phyloP scores from a whole-genome alignment of 78 protist species.

The Ministeria vibrans region DNA sequence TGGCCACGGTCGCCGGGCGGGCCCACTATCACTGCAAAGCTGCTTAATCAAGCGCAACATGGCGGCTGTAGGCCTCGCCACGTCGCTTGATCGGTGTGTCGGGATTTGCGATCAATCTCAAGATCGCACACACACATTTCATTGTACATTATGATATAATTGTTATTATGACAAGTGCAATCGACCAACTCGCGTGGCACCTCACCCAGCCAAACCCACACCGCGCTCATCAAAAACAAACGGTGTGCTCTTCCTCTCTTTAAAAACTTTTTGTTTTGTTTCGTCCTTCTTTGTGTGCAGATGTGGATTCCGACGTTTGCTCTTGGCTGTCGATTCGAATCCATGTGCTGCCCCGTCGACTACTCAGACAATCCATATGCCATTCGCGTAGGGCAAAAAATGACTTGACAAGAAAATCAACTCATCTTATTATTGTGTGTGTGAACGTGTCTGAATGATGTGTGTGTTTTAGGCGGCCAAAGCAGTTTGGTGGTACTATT shows the following conservation, averaged over 20 bases:
- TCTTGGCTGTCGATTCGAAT: neutral
- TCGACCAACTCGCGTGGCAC: too few relatives aligned
- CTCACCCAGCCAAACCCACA: too few relatives aligned
- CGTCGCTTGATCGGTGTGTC: too few relatives aligned
- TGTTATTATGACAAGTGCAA: too few relatives aligned
- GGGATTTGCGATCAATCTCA: too few relatives aligned
- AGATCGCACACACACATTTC: too few relatives aligned
- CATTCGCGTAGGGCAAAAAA: neutral
- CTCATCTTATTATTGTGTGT: conserved; percentile 21
- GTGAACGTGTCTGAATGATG: conserved; percentile 28
- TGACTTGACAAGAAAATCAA: neutral
- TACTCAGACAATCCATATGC: neutral
- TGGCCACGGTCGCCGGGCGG: too few relatives aligned
- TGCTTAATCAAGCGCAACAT: neutral
- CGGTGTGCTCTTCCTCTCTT: neutral
- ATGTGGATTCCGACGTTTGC: neutral
- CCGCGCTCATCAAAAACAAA: neutral
- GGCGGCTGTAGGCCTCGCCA: too few relatives aligned
- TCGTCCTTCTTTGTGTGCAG: too few relatives aligned
- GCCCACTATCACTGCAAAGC: too few relatives aligned
- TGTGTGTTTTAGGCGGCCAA: conserved; percentile 27
- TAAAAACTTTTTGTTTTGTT: neutral
- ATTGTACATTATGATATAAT: too few relatives aligned
- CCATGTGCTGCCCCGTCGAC: neutral
- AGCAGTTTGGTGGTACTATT: conserved; percentile 41